Evolutionary conservation across 768 basidiomycete genomes (phyloP), one percentile per base, ranked within the genome.

Genomic region (Boletus coccyginus): DNA sequence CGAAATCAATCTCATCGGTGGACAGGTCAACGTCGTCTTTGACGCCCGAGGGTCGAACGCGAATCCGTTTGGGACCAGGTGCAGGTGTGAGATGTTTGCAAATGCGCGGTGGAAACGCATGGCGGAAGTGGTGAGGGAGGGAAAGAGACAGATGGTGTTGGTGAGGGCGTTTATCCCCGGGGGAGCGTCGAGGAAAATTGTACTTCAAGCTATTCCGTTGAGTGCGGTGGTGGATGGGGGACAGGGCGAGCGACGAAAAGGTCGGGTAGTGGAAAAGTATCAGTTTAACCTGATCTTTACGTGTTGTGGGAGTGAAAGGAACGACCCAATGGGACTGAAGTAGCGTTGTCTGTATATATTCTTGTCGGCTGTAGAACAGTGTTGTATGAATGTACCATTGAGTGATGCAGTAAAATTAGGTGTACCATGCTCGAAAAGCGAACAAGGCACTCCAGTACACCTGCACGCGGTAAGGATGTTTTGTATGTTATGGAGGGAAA

Each of bases 161-260:
- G 69, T 70, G 7, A 61, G 69, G 45, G 70, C 57, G 8, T 68
- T 67, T 46, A 59, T 71, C 29, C 56, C 70, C 0, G 70, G 66
- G 2, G 70, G 70, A 3, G 44, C 46, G 39, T 50, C 68, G 24
- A 67, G 69, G 50, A 70, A 70, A 55, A 54, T 70, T 12, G 44
- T 70, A 7, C 64, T 71, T 35, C 64, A 65, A 24, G 58, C 59
- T 12, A 62, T 72, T 32, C 70, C 66, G 2, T 42, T 71, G 52
- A 59, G 56, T 32, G 35, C 19, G 5, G 52, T 70, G 10, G 27
- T 60, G 33, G 53, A 52, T 3, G 53, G 46, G 6, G 43, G 45
- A 11, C 54, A 50, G 10, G 46, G 44, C 3, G 43, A 31, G 21
- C 56, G 35, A 50, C 51, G 55, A 9, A 60, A 40, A 16, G 27